phyloP scores from a whole-genome alignment of 371 early-diverging fungal genomes.

The Mucor circinelloides region DNA sequence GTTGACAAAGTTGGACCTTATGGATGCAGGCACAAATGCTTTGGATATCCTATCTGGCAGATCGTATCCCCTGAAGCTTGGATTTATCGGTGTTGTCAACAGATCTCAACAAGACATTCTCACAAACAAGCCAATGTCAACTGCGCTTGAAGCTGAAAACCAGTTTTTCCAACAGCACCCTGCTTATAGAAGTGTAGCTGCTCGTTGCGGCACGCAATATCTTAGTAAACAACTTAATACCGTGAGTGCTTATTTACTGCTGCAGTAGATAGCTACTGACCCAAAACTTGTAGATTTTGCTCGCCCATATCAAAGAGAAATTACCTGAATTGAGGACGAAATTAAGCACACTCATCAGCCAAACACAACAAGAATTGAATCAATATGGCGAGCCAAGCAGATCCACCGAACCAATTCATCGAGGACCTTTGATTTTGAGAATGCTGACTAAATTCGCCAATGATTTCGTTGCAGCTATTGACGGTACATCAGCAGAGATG shows the following conservation, averaged over 20 bases:
- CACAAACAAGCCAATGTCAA: conserved; percentile 76
- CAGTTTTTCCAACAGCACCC: conserved; percentile 83
- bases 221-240: conserved; percentile 80
- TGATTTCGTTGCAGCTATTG: conserved; percentile 81
- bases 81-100: conserved; percentile 92
- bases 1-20: conserved; percentile 93
- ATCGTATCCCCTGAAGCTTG: conserved; percentile 82
- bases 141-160: conserved; percentile 75
- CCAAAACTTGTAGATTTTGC: conserved; percentile 57
- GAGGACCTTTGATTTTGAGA: conserved; percentile 73
- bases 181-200: conserved; percentile 78
- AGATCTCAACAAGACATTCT: conserved; percentile 90
- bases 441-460: conserved; percentile 82
- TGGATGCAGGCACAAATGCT: conserved; percentile 94
- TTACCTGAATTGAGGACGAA: conserved; percentile 83
- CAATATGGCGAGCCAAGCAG: conserved; percentile 74
- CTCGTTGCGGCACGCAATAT: conserved; percentile 85
- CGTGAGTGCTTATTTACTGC: conserved; percentile 30
- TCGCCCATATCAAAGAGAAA: conserved; percentile 82
- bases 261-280: neutral
- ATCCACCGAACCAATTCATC: conserved; percentile 48
- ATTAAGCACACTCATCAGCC: conserved; percentile 76
- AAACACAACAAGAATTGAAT: conserved; percentile 80
- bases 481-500: conserved; percentile 83
- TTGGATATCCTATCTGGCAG: conserved; percentile 85